phyloP scores from a whole-genome alignment of 1,139 yeast species.

The Suhomyces coccinellae region DNA sequence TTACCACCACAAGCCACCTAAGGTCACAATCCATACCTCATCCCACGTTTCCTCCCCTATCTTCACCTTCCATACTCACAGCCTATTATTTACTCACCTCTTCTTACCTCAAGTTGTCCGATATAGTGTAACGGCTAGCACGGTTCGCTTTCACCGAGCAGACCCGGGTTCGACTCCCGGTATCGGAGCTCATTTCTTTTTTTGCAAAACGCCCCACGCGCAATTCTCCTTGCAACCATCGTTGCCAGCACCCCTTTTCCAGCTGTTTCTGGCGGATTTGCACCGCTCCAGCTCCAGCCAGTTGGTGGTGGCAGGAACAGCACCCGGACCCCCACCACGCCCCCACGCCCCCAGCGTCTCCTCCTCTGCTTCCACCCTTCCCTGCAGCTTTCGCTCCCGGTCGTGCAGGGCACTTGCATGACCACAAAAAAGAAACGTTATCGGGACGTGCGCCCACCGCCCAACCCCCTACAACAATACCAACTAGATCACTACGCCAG shows the following conservation, averaged over 20 bases:
- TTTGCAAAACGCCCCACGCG: neutral
- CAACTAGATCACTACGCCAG: constrained; percentile 7
- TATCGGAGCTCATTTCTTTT: constrained; percentile 47
- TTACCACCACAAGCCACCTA: too few species aligned
- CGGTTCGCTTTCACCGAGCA: constrained; percentile 84
- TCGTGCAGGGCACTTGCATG: constrained; percentile 6
- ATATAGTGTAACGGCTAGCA: constrained; percentile 82
- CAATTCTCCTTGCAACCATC: constrained; percentile 1
- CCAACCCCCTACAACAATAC: constrained; percentile 12
- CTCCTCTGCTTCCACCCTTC: neutral
- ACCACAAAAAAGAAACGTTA: constrained; percentile 12
- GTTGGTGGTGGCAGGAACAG: too few species aligned
- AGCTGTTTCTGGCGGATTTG: too few species aligned
- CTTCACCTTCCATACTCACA: too few species aligned
- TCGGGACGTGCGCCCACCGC: constrained; percentile 9
- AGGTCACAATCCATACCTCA: too few species aligned
- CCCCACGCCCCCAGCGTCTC: neutral
- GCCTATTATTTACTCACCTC: neutral
- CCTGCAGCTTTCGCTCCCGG: neutral
- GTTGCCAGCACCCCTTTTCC: neutral
- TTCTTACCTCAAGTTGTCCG: constrained; percentile 38
- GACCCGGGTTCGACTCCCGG: constrained; percentile 86
- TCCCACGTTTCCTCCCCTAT: neutral
- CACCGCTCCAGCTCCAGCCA: too few species aligned
- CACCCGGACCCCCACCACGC: too few species aligned